Conservation (phyloP, 345 rosid genomes). For the Cochlearia excelsa region DNA sequence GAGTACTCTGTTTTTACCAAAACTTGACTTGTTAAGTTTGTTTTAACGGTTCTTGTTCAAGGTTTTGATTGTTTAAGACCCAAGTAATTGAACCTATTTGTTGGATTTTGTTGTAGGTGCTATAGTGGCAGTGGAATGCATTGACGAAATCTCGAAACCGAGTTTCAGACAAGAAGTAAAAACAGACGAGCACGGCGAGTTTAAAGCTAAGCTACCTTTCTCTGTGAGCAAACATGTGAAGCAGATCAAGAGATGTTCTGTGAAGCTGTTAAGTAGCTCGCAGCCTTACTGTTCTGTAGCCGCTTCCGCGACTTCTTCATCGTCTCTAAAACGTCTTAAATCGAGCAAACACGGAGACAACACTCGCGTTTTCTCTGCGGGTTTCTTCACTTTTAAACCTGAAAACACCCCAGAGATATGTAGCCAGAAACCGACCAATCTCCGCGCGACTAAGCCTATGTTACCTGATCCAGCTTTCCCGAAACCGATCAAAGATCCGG, state of each 20-base stretch:
- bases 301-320: slow-evolving; percentile 59
- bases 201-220: slow-evolving; percentile 62
- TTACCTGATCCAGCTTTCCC: slow-evolving; percentile 38
- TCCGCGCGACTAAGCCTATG: slow-evolving; percentile 7
- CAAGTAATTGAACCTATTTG: neutral
- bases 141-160: slow-evolving; percentile 41
- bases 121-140: slow-evolving; percentile 70
- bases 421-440: slow-evolving; percentile 51
- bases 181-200: slow-evolving; percentile 69
- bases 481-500: slow-evolving; percentile 43
- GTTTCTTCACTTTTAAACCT: slow-evolving; percentile 84
- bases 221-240: slow-evolving; percentile 60
- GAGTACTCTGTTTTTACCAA: slow-evolving; percentile 14
- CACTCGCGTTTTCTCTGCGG: slow-evolving; percentile 74
- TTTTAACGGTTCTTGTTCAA: neutral
- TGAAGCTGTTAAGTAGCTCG: slow-evolving; percentile 60
- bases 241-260: slow-evolving; percentile 67
- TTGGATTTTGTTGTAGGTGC: slow-evolving; percentile 32
- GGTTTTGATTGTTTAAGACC: no score
- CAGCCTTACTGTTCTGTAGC: slow-evolving; percentile 75
- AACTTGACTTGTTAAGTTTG: neutral
- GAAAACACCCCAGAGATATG: slow-evolving; percentile 56
- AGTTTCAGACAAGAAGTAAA: slow-evolving; percentile 57
- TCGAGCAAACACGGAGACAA: slow-evolving; percentile 44
- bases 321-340: slow-evolving; percentile 54